A percentile compares a stretch with the other conserved stretches of the same genome.
Conservation (phyloP, 768 basidiomycete species). For the Cyclocybe aegerita region DNA sequence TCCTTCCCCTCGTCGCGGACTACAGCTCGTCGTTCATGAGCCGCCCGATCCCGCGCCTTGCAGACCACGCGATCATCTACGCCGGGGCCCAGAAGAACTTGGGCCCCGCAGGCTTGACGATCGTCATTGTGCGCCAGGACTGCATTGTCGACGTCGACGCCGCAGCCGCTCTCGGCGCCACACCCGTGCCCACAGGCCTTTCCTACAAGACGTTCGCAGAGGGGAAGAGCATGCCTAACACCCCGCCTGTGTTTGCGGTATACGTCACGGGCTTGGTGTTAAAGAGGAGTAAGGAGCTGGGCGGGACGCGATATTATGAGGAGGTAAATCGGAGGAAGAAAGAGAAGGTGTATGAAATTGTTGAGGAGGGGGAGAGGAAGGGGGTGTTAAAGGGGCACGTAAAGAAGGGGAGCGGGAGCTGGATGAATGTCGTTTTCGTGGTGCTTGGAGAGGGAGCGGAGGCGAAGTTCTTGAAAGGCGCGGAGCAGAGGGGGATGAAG, state of each 20-base stretch:
- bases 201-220: conserved; percentile 84
- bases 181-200: conserved; percentile 74
- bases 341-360: conserved; percentile 68
- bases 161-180: conserved; percentile 68
- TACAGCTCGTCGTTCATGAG: conserved; percentile 98
- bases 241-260: conserved; percentile 87
- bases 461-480: conserved; percentile 76
- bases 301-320: conserved; percentile 67
- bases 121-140: conserved; percentile 94
- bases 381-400: conserved; percentile 77
- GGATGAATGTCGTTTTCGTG: conserved; percentile 95
- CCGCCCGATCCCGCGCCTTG: conserved; percentile 83
- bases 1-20: conserved; percentile 87
- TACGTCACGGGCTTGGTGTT: conserved; percentile 90
- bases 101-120: conserved; percentile 89
- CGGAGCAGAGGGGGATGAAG: conserved; percentile 76
- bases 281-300: conserved; percentile 60
- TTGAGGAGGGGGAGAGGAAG: conserved; percentile 68
- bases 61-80: conserved; percentile 91
- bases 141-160: conserved; percentile 89
- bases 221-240: conserved; percentile 82
- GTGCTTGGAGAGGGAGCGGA: conserved; percentile 72
- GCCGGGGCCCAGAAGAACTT: conserved; percentile 99
- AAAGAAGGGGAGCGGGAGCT: conserved; percentile 73
- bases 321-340: conserved; percentile 70